Conservation (phyloP, 75 land plant genomes). For the Sequoia sempervirens region DNA sequence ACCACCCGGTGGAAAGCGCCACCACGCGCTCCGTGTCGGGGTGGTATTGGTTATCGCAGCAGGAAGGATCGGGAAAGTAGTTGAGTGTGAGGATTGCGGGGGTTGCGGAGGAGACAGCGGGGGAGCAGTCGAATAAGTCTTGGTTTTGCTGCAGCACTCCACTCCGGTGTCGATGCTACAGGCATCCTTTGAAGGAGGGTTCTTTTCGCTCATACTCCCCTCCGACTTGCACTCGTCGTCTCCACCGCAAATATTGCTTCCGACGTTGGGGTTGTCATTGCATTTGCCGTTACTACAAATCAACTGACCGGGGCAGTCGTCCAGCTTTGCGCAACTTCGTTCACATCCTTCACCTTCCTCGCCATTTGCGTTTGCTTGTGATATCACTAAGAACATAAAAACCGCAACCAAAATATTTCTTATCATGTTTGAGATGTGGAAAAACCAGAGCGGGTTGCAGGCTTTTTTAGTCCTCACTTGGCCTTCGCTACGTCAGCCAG, state of each 20-base stretch:
- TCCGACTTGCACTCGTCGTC: background rate
- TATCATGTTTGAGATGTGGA: no score
- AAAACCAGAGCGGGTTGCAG: no score
- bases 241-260: conserved; percentile 19
- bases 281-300: background rate
- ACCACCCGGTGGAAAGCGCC: conserved; percentile 71
- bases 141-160: background rate
- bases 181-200: background rate
- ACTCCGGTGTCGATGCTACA: background rate
- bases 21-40: conserved; percentile 33
- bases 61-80: conserved; percentile 21
- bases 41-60: conserved; percentile 35
- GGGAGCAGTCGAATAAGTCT: conserved; percentile 22
- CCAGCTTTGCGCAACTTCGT: no score
- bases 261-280: background rate
- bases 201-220: background rate
- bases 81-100: conserved; percentile 27
- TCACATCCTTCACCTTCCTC: no score
- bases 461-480: no score
- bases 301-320: background rate
- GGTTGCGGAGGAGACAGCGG: conserved; percentile 16
- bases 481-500: no score
- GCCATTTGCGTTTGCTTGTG: no score
- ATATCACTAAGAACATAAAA: no score
- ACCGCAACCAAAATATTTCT: no score